phyloP scores from a whole-genome alignment of 2,329 filamentous ascomycete genomes.

The Orbilia quercus region DNA sequence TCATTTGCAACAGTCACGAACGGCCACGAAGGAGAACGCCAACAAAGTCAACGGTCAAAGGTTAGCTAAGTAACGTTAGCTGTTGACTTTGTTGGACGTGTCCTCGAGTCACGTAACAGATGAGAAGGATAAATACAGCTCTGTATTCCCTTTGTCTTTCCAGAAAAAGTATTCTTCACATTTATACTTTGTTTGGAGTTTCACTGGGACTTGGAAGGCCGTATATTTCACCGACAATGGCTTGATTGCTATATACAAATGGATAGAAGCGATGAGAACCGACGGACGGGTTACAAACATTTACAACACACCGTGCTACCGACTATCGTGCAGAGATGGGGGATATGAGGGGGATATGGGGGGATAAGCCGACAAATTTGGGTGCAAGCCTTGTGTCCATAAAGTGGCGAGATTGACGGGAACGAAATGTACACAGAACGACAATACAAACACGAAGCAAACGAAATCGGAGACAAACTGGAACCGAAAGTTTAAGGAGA shows the following conservation, averaged over 20 bases:
- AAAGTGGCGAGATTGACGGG: slow-evolving; percentile 17
- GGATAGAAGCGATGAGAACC: slow-evolving; percentile 18
- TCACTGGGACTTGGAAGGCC: slow-evolving; percentile 12
- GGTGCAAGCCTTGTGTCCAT: slow-evolving; percentile 30
- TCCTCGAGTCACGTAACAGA: slow-evolving; percentile 25
- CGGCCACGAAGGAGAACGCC: slow-evolving; percentile 33
- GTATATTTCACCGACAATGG: slow-evolving; percentile 22
- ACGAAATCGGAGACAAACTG: background rate
- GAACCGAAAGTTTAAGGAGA: slow-evolving; percentile 1
- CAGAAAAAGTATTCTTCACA: slow-evolving; percentile 1
- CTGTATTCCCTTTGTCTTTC: slow-evolving; percentile 37
- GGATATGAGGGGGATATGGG: slow-evolving; percentile 8
- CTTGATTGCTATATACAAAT: slow-evolving; percentile 19
- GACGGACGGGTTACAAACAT: slow-evolving; percentile 19
- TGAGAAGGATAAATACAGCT: slow-evolving; percentile 55
- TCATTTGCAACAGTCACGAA: slow-evolving; percentile 24
- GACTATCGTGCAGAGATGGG: slow-evolving; percentile 9
- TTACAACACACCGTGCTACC: slow-evolving; percentile 36
- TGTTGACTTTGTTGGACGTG: slow-evolving; percentile 7
- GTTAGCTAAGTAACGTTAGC: no score
- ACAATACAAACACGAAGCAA: background rate
- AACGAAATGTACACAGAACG: background rate
- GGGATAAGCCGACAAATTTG: slow-evolving; percentile 4
- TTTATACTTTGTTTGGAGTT: slow-evolving; percentile 19
- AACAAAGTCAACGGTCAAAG: background rate